Base-by-base conservation (phyloP, 805 yeast species). In the Ogataea trehalophila region DNA sequence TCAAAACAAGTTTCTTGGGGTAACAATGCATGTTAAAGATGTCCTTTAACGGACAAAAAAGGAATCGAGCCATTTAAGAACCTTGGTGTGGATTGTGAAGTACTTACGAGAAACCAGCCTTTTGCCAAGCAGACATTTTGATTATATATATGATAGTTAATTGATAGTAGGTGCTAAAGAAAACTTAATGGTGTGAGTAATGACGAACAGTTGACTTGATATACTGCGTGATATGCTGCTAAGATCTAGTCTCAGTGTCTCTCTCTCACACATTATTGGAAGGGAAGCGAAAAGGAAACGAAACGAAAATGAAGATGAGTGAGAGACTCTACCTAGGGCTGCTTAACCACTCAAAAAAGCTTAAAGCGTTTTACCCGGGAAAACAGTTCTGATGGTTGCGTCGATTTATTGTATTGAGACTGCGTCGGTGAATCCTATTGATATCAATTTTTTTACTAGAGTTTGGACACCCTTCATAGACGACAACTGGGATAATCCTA, bases 81-180 rank as follows among this genome's bases (percentile, higher is more conserved):
- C n/a, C 11, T 38, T 16, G 26, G 6, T 11, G 23, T 15, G 14
- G 18, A 35, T 26, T 6, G 15, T n/a, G 6, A 23, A 23, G 18
- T 34, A 73, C 78, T 48, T 75, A 79, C 72, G 84, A 75, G 66
- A 79, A 71, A 61, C 85, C 85, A 60, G 83, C 84, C 67, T 79
- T 77, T 73, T 79, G 79, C 83, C 83, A 80, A 57, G 75, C 66
- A 56, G 83, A 69, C 83, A 77, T 77, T 50, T 46, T 67, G 53
- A 48, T 39, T 20, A 39, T 39, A 39, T 39, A 15, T n/a, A 15
- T 15, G 2, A 15, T 11, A 33, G n/a, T 4, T 33, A 33, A 15
- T 33, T 33, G 36, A 15, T 33, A 15, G 36, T 15, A 7, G 17
- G 36, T 33, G 15, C 7, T 2, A 20, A 33, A 26, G 15, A 26